Evolutionary conservation across 225 moss, liverwort and hornwort species (phyloP), one percentile per base, ranked within the genome.

Genomic region (Polytrichum formosum): DNA sequence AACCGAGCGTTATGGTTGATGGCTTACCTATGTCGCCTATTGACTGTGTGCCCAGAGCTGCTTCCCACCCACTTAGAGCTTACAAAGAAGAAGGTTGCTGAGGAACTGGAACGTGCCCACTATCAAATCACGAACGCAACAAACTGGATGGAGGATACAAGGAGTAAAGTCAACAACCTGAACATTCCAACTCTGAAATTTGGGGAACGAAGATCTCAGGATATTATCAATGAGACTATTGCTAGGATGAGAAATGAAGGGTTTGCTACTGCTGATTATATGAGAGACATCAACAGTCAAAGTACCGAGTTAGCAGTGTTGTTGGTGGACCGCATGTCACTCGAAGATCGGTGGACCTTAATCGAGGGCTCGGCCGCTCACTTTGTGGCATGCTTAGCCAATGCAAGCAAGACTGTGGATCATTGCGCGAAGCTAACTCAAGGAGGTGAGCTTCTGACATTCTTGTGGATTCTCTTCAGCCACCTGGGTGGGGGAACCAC

Each of bases 1-100:
- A 71, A 63, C 62, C 63, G 35, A 66, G 73, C 73, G 21, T 30
- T 74, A 6, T 74, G 74, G 66, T 61, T 60, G 65, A 74, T 74
- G 74, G 55, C 18, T 7, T 74, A 74, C 18, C 28, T 74, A 53
- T 58, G 46, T 67, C 67, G 67, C 8, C 59, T 74, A 6, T 25
- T 74, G 6, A 74, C 67, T 16, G 61, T 67, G 7, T 74, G 74
- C 65, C 67, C 74, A 26, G 67, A 74, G 18, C 26, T 74, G 26
- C 74, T 74, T 1, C 74, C 74, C 46, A 74, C 67, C 9, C 67
- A 74, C 17, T 56, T 74, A 53, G 74, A 74, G 22, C 46, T 61
- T 7, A 74, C 74, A 18, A 67, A 67, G 46, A 58, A 1, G n/a
- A 16, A 8, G 5, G 74, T 74, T 26, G 67, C 66, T 0, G 0